phyloP scores from a whole-genome alignment of 371 early-diverging fungal genomes.

The Phascolomyces articulosus region DNA sequence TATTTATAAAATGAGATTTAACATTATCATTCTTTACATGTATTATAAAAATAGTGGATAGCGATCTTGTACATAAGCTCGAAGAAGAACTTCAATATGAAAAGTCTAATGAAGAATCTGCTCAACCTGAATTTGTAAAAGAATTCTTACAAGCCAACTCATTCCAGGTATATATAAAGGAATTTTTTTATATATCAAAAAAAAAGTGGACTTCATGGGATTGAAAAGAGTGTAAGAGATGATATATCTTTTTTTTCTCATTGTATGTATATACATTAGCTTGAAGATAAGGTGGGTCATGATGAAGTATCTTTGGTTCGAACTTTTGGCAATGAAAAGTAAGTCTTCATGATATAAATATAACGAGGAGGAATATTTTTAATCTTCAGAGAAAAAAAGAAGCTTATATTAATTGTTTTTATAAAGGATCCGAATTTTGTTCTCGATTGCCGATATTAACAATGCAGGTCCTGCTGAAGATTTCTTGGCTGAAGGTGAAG shows the following conservation, averaged over 20 bases:
- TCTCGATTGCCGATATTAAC: constrained; percentile 87
- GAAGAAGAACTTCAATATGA: constrained; percentile 85
- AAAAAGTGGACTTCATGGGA: background rate
- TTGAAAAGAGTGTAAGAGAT: no score
- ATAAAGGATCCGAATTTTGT: constrained; percentile 78
- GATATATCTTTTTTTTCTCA: no score
- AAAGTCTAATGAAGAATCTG: constrained; percentile 62
- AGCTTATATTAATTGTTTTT: no score
- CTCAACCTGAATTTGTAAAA: constrained; percentile 73
- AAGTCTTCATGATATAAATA: constrained; percentile 21
- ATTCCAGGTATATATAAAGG: constrained; percentile 66
- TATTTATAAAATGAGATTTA: no score
- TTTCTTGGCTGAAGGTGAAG: constrained; percentile 51
- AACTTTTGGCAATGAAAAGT: constrained; percentile 92
- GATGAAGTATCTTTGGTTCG: constrained; percentile 84
- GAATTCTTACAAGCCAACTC: constrained; percentile 75
- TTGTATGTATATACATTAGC: no score
- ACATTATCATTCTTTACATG: no score
- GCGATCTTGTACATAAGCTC: constrained; percentile 73
- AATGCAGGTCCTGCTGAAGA: constrained; percentile 60
- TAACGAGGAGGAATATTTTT: no score
- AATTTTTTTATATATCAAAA: background rate
- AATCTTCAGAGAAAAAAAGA: no score
- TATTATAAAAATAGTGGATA: constrained; percentile 47
- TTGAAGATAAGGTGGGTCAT: constrained; percentile 80